Base-by-base conservation (phyloP, 2,329 filamentous ascomycete species). In the Ceratocystis albifundus region DNA sequence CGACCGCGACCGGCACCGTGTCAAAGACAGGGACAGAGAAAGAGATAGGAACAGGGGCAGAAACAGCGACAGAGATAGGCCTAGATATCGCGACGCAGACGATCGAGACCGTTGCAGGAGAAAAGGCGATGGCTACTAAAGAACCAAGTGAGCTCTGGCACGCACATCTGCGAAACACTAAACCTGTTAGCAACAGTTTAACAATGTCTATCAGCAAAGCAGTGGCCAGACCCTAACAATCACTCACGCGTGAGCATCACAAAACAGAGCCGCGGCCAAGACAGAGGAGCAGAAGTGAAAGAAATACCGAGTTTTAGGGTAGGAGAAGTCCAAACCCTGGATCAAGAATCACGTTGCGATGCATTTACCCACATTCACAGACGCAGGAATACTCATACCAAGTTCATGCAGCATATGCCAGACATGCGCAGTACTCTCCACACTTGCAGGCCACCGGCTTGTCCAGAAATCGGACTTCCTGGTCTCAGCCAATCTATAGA, bases 1-100 rank as follows among this genome's bases (percentile, higher is more conserved):
- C 46, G 71, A 75, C 44, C 69, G 73, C 45, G 71, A 73, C 50
- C 67, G 71, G 30, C 71, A 73, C 32, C 65, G 70, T 62, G 72
- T 71, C 69, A 71, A 69, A 70, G 72, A 70, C 70, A 72, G 70
- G 70, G 73, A 73, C 66, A 72, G 71, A 46, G 71, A 73, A 68
- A 72, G 70, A 71, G 75, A 73, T 69, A 73, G 70, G 61, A 71
- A 70, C 46, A 68, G 69, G 6, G 36, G 12, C 10, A 41, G 71
- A 46, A 70, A 73, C 68, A 72, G 70, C 71, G 74, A 73, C 69
- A 73, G 70, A 59, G 71, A 70, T 45, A 68, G 69, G 6, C 64
- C 66, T 44, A 68, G 67, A 48, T 62, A 50, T 12, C 17, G 46
- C 67, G 69, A 8, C 63, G 66, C 32, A 68, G 67, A 46, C 64